Base-by-base conservation (phyloP, 2,329 filamentous ascomycete genomes). In the Pseudodiploospora longispora region DNA sequence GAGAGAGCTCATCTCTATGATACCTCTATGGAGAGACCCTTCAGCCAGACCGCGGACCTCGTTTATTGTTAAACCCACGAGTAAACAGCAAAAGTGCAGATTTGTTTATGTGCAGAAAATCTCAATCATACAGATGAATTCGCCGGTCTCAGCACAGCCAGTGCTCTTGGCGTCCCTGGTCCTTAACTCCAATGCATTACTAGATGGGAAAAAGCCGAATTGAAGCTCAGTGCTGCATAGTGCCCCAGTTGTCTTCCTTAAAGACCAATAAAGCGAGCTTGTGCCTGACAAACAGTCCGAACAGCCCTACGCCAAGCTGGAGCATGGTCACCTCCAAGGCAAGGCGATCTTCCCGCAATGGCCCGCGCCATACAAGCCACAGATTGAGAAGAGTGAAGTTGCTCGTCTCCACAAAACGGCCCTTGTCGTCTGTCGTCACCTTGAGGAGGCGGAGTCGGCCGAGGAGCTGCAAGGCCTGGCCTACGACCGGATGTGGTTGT, bases 311-410 rank as follows among this genome's bases (percentile, higher is more conserved):
- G 4, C 74, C 64, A 10, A 79, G 70, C 71, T 98, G 93, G 65
- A 96, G 76, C n/a, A 68, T 67, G 38, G 93, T 76, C 48, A 98
- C 75, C 62, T 93, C 87, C 59, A 80, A 70, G 28, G 88, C 87
- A 43, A 98, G 72, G 38, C 79, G 75, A 65, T 95, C 86, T 63
- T 98, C 93, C 50, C 86, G 78, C 73, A 95, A 78, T 3, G 93
- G 90, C 0, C 93, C 93, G 61, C 90, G 83, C 87, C 89, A 95
- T 41, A 97, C 87, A 50, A 98, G 72, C 91, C 91, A 98, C 44
- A 98, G 75, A 61, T 98, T 98, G 53, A 98, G 73, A 39, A 98
- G 77, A 6, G 93, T 98, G 50, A 98, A 76, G 64, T 98, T 98
- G 52, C 81, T 88, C 19, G 83, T 91, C 65, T 93, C 85, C 27